phyloP scores from a whole-genome alignment of 306 rosid genomes.

The Dalbergia cochinchinensis region DNA sequence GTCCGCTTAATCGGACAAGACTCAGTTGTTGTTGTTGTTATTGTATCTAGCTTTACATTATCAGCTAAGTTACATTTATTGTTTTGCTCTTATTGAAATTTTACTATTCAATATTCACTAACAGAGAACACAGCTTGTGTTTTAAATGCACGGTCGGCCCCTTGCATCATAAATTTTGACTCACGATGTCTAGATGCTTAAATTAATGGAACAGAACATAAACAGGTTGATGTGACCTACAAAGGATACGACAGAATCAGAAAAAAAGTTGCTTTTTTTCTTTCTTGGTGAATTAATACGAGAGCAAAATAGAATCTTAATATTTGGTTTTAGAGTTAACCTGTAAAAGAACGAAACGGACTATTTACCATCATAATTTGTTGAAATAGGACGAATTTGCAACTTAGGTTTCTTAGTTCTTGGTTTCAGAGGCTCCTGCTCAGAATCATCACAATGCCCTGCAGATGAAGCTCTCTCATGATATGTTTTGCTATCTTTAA shows the following conservation, averaged over 20 bases:
- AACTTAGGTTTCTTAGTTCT: slow-evolving; percentile 32
- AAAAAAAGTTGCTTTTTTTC: neutral
- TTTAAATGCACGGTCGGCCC: neutral
- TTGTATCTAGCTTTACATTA: neutral
- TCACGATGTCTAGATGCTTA: neutral
- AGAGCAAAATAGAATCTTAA: too few species aligned
- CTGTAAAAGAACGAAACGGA: too few species aligned
- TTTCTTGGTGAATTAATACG: too few species aligned
- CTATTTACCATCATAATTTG: slow-evolving; percentile 46
- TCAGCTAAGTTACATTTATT: neutral
- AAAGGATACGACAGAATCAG: neutral
- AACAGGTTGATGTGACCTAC: neutral
- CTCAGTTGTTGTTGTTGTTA: too few species aligned
- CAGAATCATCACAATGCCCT: slow-evolving; percentile 7
- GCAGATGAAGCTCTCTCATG: slow-evolving; percentile 33
- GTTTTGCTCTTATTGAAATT: neutral
- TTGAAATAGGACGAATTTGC: slow-evolving; percentile 11
- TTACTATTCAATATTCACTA: neutral
- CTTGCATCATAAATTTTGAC: neutral
- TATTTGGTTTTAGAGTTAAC: too few species aligned
- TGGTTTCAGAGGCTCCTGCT: slow-evolving; percentile 31
- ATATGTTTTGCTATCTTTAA: slow-evolving; percentile 26
- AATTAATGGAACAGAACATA: neutral
- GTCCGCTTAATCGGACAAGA: too few species aligned
- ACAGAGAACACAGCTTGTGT: neutral